These are phyloP conservation scores for Candida schatavii DNA, from an alignment of 805 yeast genomes.

Conservation along the genomic window DNA sequence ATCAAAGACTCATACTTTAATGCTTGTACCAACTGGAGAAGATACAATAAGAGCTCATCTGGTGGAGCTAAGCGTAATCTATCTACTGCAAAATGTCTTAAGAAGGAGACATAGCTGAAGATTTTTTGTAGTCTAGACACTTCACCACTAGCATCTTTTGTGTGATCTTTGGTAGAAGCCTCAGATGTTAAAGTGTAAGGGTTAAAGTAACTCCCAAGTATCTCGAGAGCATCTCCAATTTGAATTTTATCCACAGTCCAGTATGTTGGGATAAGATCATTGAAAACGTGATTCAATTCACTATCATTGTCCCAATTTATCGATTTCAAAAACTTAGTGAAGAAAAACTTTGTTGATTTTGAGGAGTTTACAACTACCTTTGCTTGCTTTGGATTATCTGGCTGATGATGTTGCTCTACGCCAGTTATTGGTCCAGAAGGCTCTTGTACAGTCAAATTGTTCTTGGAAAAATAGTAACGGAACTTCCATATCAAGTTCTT, in stretches of 20 bases:
- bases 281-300: slow-evolving; percentile 75
- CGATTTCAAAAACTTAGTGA: slow-evolving; percentile 81
- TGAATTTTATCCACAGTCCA: slow-evolving; percentile 66
- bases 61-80: slow-evolving; percentile 75
- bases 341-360: slow-evolving; percentile 46
- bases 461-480: slow-evolving; percentile 61
- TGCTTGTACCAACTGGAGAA: slow-evolving; percentile 89
- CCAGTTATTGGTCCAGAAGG: slow-evolving; percentile 11
- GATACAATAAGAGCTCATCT: slow-evolving; percentile 73
- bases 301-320: slow-evolving; percentile 83
- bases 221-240: slow-evolving; percentile 81
- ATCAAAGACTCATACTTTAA: slow-evolving; percentile 66
- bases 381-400: slow-evolving; percentile 3
- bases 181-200: slow-evolving; percentile 34
- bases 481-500: slow-evolving; percentile 89
- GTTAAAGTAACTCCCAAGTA: slow-evolving; percentile 74
- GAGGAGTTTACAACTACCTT: slow-evolving; percentile 37
- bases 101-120: slow-evolving; percentile 48
- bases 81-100: slow-evolving; percentile 85
- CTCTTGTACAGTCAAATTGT: slow-evolving; percentile 51
- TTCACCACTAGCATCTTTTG: slow-evolving; percentile 3
- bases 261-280: slow-evolving; percentile 61
- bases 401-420: slow-evolving; percentile 7
- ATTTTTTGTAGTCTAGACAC: slow-evolving; percentile 27
- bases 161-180: slow-evolving; percentile 3